These are phyloP conservation scores for Pilaira anomala DNA, from an alignment of 192 early-diverging fungal species.

Conservation along the genomic window DNA sequence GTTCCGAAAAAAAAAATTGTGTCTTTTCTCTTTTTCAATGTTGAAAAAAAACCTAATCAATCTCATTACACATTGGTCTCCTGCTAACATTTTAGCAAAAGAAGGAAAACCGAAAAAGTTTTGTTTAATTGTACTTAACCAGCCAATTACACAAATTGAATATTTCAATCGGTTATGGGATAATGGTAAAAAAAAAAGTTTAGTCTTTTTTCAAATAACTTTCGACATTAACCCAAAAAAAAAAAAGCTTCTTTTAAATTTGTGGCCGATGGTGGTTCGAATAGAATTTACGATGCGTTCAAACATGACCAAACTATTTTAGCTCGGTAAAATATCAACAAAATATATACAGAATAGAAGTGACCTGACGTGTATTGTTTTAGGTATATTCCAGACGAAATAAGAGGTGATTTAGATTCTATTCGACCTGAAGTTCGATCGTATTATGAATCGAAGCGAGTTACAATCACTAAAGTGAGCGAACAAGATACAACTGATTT, in stretches of 20 bases:
- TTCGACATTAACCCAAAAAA: too few species aligned
- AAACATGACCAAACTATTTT: constrained; percentile 24
- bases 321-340: constrained; percentile 18
- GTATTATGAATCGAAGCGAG: constrained; percentile 67
- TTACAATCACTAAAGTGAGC: constrained; percentile 41
- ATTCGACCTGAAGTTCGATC: constrained; percentile 52
- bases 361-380: not conserved
- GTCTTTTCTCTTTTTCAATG: too few species aligned
- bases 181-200: constrained; percentile 14
- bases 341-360: not conserved
- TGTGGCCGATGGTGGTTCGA: constrained; percentile 90
- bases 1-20: too few species aligned
- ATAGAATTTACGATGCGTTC: constrained; percentile 74
- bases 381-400: constrained; percentile 73
- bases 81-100: constrained; percentile 12
- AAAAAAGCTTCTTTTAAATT: constrained; percentile 51
- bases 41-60: too few species aligned
- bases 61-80: constrained; percentile 14
- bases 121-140: constrained; percentile 27
- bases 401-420: constrained; percentile 89
- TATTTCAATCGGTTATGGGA: constrained; percentile 22
- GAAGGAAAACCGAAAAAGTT: constrained; percentile 8
- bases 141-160: constrained; percentile 10
- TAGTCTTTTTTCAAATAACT: not conserved
- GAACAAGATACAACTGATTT: constrained; percentile 80